Conservation (phyloP, 768 basidiomycete species). For the Russula emetica region DNA sequence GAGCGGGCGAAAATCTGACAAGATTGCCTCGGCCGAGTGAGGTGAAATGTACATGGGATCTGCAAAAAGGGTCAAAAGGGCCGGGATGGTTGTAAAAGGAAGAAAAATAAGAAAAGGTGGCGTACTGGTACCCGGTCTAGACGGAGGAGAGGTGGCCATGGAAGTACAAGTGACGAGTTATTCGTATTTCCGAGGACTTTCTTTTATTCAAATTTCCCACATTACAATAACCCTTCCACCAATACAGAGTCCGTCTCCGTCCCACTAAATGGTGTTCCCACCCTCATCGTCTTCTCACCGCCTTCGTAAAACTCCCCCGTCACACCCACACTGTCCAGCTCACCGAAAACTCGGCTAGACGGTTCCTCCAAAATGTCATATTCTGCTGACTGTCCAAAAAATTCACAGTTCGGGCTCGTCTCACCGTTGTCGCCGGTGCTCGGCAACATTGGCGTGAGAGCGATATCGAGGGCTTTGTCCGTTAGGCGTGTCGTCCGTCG, state of each 20-base stretch:
- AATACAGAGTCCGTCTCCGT: neutral
- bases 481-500: constrained; percentile 12
- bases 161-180: neutral
- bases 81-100: neutral
- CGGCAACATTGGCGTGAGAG: neutral
- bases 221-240: constrained; percentile 14
- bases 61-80: constrained; percentile 27
- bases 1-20: constrained; percentile 91
- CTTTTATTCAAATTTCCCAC: neutral
- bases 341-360: neutral
- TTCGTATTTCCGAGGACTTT: neutral
- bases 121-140: neutral
- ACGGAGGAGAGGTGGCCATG: constrained; percentile 2
- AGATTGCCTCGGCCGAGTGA: constrained; percentile 83
- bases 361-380: constrained; percentile 19
- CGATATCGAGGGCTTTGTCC: constrained; percentile 4
- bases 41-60: constrained; percentile 76
- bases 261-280: neutral
- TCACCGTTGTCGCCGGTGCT: neutral
- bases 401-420: neutral
- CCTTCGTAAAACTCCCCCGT: constrained; percentile 9
- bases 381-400: constrained; percentile 1
- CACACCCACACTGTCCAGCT: constrained; percentile 5
- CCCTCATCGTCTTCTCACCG: neutral
- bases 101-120: neutral